phyloP scores from a whole-genome alignment of 768 basidiomycete genomes.

The Butyriboletus loyo region DNA sequence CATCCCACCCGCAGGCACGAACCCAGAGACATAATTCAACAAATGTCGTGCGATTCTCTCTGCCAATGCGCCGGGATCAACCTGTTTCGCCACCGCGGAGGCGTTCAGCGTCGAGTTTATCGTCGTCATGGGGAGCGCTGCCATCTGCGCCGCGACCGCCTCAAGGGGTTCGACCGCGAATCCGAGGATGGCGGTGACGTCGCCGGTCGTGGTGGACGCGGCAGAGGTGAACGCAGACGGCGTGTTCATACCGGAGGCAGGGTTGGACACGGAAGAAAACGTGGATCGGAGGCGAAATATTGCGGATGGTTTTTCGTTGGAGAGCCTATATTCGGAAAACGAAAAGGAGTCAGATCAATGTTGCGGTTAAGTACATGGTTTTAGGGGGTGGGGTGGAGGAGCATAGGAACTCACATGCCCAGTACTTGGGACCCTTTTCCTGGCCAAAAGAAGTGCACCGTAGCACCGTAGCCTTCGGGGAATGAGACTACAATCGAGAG shows the following conservation, averaged over 20 bases:
- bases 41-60: constrained; percentile 56
- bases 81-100: constrained; percentile 11
- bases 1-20: constrained; percentile 44
- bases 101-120: constrained; percentile 24
- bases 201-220: constrained; percentile 34
- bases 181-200: constrained; percentile 73
- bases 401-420: constrained; percentile 59
- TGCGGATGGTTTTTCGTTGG: constrained; percentile 86
- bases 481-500: constrained; percentile 54
- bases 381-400: not conserved
- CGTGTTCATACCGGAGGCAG: constrained; percentile 30
- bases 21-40: constrained; percentile 72
- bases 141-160: constrained; percentile 57
- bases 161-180: constrained; percentile 75
- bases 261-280: constrained; percentile 39
- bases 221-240: constrained; percentile 32
- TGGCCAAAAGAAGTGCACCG: constrained; percentile 85
- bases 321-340: constrained; percentile 51
- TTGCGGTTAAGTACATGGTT: not conserved
- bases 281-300: constrained; percentile 79
- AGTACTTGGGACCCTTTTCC: constrained; percentile 83
- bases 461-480: constrained; percentile 79
- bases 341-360: not conserved
- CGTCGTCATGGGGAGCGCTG: constrained; percentile 36
- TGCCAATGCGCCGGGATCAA: constrained; percentile 16